Base-by-base conservation (phyloP, 2,329 filamentous ascomycete genomes). In the Aspergillus sp. region DNA sequence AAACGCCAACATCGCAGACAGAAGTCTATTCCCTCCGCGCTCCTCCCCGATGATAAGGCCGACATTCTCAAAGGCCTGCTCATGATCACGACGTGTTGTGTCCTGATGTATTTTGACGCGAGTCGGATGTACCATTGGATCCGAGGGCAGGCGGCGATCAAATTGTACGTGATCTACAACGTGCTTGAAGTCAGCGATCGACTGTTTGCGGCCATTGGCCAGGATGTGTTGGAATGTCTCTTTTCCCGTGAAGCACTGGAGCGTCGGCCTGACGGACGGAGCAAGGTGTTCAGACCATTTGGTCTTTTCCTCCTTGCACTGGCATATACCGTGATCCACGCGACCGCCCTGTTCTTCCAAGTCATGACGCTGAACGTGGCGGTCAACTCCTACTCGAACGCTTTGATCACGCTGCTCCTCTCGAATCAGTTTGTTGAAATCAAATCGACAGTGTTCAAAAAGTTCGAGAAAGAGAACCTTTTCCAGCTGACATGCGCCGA, bases 361-460 rank as follows among this genome's bases (percentile, higher is more conserved):
- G 93, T 97, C 61, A 96, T 99, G 63, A 96, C 94, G 0, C 82
- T 99, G 49, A 99, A 99, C 58, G 95, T 99, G 3, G 94, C 94
- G 0, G 93, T 99, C 63, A 99, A 99, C 72, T 97, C 93, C 0
- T 99, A 99, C 72, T 97, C 92, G 0, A 99, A 99, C 66, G 93
- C 94, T 0, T 78, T 99, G 4, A 80, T 99, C 31, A 97, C 94
- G 0, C 82, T 99, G 1, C 79, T 99, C 2, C 84, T 99, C 68
- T 97, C 92, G 5, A 99, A 97, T 67, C 95, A 99, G 67, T 99
- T 99, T 64, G 94, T 99, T 41, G 94, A 99, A 75, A 96, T 99
- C 78, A 99, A 99, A 68, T 90, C 90, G 55, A 95, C 92, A 0
- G 95, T 99, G 1, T 99, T 99, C 79, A 97, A 99, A 76, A 94